These are phyloP conservation scores for Gaultheria prostrata DNA, from an alignment of 148 eudicot species.

Conservation along the genomic window DNA sequence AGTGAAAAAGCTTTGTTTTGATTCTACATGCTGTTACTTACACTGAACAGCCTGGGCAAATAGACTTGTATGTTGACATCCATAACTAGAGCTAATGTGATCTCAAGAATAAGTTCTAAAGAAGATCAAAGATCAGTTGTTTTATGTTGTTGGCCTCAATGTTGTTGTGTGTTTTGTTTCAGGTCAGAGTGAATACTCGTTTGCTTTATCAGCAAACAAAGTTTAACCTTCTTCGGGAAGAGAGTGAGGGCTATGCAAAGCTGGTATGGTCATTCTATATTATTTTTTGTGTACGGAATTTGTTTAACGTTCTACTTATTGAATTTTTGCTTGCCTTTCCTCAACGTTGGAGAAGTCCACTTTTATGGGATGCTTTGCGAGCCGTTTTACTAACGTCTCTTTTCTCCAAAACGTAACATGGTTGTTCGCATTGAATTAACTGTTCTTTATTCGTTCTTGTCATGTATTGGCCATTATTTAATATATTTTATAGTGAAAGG, in stretches of 20 bases:
- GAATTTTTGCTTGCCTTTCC: not conserved
- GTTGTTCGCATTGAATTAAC: not conserved
- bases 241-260: conserved; percentile 98
- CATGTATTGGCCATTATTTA: not conserved
- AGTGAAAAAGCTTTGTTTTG: not conserved
- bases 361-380: not conserved
- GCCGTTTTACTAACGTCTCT: not conserved
- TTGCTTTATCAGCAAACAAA: conserved; percentile 96
- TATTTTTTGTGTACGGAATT: not conserved
- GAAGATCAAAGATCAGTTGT: not conserved
- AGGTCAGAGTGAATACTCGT: conserved; percentile 99
- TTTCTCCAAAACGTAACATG: not conserved
- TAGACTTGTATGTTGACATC: not conserved
- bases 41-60: not conserved
- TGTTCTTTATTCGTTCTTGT: not conserved
- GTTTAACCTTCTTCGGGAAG: conserved; percentile 96
- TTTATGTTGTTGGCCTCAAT: conserved; percentile 14
- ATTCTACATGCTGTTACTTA: not conserved
- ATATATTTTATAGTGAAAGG: not conserved
- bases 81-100: not conserved
- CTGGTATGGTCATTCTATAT: conserved; percentile 54
- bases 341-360: not conserved
- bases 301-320: not conserved
- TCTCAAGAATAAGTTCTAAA: not conserved
- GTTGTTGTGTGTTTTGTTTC: conserved; percentile 27